Evolutionary conservation across 257 asterid genomes (phyloP).

Genomic region (Ehretia macrophylla): DNA sequence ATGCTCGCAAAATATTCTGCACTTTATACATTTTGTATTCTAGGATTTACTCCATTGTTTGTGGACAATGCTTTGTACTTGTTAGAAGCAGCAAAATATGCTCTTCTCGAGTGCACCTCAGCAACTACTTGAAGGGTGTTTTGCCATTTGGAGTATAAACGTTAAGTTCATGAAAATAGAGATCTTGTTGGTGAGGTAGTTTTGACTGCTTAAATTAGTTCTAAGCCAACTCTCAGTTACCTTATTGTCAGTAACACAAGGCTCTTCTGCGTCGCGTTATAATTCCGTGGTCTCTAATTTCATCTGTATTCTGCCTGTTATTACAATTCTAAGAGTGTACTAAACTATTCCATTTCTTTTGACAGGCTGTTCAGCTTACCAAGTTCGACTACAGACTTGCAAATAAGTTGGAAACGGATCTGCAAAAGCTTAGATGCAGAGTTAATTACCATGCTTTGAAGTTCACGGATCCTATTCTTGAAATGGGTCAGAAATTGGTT

Average conservation of each 20-base stretch:
- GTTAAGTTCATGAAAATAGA: neutral
- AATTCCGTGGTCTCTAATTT: neutral
- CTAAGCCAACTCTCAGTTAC: neutral
- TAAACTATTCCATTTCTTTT: slow-evolving; percentile 20
- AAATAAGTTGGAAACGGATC: slow-evolving; percentile 66
- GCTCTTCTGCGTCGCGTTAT: neutral
- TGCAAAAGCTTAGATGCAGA: slow-evolving; percentile 96
- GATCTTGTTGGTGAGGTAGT: no score
- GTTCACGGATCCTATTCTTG: slow-evolving; percentile 75
- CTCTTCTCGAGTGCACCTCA: no score
- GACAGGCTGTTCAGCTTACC: slow-evolving; percentile 87
- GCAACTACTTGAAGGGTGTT: neutral
- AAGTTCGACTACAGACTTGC: slow-evolving; percentile 95
- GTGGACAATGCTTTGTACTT: neutral
- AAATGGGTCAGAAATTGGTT: slow-evolving; percentile 77
- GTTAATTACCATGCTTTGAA: slow-evolving; percentile 90
- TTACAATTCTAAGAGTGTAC: neutral
- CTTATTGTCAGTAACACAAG: neutral
- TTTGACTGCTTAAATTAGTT: neutral
- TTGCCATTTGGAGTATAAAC: neutral
- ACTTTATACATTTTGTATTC: neutral
- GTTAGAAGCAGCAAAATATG: no score
- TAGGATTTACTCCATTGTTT: neutral
- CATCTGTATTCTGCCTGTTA: neutral
- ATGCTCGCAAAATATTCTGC: neutral